Conservation (phyloP, 148 eudicot genomes). For the Amaranthus cruentus region DNA sequence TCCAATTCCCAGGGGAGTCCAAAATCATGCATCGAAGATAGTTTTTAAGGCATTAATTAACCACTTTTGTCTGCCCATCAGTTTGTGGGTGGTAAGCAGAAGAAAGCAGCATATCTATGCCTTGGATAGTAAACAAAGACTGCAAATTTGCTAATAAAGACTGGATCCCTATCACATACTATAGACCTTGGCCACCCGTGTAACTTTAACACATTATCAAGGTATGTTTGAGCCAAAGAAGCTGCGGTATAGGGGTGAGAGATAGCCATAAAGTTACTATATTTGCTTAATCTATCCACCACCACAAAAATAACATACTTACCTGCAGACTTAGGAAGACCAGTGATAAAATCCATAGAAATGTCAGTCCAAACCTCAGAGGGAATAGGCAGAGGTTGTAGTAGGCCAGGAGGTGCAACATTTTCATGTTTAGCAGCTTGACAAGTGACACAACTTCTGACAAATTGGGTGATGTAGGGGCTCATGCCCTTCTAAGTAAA, state of each 20-base stretch:
- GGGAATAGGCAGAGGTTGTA: background rate
- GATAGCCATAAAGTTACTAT: background rate
- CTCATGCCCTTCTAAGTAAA: background rate
- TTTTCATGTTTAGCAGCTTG: background rate
- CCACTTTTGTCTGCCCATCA: background rate
- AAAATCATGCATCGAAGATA: background rate
- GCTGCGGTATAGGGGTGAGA: background rate
- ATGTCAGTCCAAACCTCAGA: background rate
- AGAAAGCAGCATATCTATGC: background rate
- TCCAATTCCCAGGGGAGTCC: background rate
- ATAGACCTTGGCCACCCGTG: background rate
- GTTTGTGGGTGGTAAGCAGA: background rate
- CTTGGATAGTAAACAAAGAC: background rate
- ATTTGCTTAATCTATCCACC: background rate
- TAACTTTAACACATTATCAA: background rate
- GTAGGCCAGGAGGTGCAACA: background rate
- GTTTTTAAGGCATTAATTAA: background rate
- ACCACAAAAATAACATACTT: background rate
- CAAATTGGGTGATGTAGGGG: background rate
- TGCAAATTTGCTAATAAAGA: background rate
- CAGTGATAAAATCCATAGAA: background rate
- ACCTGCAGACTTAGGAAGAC: background rate
- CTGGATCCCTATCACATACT: background rate
- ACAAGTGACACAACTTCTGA: background rate
- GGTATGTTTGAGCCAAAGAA: background rate